Conservation (phyloP, 176 grass and related monocot species). For the Panicum miliaceum region DNA sequence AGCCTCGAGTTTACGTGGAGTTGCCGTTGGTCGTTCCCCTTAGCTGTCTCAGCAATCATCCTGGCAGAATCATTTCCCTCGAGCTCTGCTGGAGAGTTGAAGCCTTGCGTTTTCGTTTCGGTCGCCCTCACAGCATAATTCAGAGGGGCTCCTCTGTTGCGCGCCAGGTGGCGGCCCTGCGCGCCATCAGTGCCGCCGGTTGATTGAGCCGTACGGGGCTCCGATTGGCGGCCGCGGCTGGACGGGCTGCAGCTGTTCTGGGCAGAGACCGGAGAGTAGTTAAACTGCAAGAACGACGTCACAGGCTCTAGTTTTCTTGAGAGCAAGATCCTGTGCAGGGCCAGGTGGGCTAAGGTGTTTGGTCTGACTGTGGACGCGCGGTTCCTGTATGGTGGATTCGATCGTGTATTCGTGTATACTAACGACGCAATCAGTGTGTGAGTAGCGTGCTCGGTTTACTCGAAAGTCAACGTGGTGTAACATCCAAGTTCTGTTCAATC, state of each 20-base stretch:
- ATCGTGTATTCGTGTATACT: neutral
- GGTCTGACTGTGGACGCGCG: neutral
- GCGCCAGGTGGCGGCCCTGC: conserved; percentile 32
- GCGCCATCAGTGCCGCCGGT: neutral
- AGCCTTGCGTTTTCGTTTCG: neutral
- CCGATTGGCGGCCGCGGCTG: neutral
- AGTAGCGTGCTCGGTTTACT: neutral
- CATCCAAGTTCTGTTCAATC: neutral
- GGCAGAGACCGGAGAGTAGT: neutral
- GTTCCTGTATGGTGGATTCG: conserved; percentile 12
- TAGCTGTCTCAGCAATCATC: conserved; percentile 31
- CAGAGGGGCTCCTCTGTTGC: neutral
- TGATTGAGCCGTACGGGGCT: conserved; percentile 39
- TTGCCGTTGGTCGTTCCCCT: neutral
- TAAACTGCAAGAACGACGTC: neutral
- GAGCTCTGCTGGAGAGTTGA: neutral
- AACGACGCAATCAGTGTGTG: neutral
- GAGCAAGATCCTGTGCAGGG: neutral
- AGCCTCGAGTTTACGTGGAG: neutral
- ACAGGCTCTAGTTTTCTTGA: neutral
- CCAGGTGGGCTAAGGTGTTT: neutral
- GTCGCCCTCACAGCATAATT: conserved; percentile 21
- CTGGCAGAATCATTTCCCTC: neutral
- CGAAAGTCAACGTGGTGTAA: neutral
- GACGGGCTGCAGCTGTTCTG: neutral